phyloP scores from a whole-genome alignment of 148 eudicot species.

The Gaultheria prostrata region DNA sequence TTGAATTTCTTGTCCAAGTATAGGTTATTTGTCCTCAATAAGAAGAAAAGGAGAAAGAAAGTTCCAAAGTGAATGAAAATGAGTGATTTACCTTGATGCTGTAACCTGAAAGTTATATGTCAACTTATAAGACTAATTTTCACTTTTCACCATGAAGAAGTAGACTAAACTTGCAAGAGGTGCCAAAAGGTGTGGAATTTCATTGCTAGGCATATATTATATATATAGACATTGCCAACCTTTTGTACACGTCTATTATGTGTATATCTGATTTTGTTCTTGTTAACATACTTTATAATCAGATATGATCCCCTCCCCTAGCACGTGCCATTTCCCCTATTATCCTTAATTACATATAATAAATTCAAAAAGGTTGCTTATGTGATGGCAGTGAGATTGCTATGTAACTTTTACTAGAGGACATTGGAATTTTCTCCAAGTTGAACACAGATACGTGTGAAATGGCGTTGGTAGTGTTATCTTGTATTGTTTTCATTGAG shows the following conservation, averaged over 20 bases:
- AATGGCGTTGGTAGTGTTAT: neutral
- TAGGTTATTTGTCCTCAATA: neutral
- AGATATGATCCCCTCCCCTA: neutral
- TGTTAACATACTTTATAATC: neutral
- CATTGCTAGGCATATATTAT: neutral
- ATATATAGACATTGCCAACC: neutral
- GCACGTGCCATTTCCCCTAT: neutral
- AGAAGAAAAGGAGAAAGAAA: neutral
- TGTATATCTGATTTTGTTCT: neutral
- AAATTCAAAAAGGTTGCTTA: neutral
- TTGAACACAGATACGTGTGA: neutral
- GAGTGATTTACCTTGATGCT: neutral
- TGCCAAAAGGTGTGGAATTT: neutral
- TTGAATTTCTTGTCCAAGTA: neutral
- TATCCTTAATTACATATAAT: neutral
- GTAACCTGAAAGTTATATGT: neutral
- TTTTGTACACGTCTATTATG: neutral
- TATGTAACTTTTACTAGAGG: neutral
- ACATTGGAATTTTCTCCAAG: neutral
- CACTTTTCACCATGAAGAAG: neutral
- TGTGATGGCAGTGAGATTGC: neutral
- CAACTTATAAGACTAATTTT: neutral
- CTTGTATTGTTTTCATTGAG: neutral
- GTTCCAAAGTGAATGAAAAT: neutral
- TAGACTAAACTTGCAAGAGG: neutral